A percentile compares a stretch with the other conserved stretches of the same genome.
phyloP scores from a whole-genome alignment of 495 filamentous ascomycete species.

The Endocarpon pusillum region DNA sequence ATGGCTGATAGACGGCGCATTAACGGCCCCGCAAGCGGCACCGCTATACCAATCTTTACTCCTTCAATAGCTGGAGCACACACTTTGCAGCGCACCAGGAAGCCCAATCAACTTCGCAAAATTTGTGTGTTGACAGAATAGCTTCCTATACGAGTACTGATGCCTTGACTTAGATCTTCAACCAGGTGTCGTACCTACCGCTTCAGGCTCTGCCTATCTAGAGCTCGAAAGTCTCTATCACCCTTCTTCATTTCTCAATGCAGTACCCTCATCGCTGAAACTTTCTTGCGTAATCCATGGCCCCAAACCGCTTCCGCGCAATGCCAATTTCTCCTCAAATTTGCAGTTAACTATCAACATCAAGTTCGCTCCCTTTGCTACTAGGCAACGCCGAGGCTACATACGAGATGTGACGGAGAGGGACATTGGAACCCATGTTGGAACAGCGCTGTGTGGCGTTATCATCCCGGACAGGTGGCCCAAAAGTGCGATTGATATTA shows the following conservation, averaged over 20 bases:
- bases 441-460: slow-evolving; percentile 73
- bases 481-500: slow-evolving; percentile 85
- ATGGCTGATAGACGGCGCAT: slow-evolving; percentile 84
- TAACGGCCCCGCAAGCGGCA: slow-evolving; percentile 70
- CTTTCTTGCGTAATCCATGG: slow-evolving; percentile 85
- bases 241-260: slow-evolving; percentile 33
- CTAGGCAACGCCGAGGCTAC: slow-evolving; percentile 64
- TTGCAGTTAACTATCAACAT: slow-evolving; percentile 80
- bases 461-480: slow-evolving; percentile 90
- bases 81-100: slow-evolving; percentile 33
- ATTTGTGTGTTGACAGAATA: slow-evolving; percentile 44
- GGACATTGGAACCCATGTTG: slow-evolving; percentile 78
- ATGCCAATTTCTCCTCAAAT: slow-evolving; percentile 75
- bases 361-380: slow-evolving; percentile 91
- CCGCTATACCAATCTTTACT: slow-evolving; percentile 55
- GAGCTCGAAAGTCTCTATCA: no score
- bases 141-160: slow-evolving; percentile 1
- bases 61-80: slow-evolving; percentile 20
- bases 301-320: slow-evolving; percentile 75
- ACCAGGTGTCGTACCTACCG: slow-evolving; percentile 82
- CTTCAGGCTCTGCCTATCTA: slow-evolving; percentile 84
- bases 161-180: slow-evolving; percentile 47
- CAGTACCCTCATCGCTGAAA: slow-evolving; percentile 53
- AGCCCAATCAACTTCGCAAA: slow-evolving; percentile 53
- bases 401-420: slow-evolving; percentile 72